Percentiles rank a stretch among this genome's conserved stretches.
Conservation (phyloP, 208 protist genomes). For the Entamoeba invadens region DNA sequence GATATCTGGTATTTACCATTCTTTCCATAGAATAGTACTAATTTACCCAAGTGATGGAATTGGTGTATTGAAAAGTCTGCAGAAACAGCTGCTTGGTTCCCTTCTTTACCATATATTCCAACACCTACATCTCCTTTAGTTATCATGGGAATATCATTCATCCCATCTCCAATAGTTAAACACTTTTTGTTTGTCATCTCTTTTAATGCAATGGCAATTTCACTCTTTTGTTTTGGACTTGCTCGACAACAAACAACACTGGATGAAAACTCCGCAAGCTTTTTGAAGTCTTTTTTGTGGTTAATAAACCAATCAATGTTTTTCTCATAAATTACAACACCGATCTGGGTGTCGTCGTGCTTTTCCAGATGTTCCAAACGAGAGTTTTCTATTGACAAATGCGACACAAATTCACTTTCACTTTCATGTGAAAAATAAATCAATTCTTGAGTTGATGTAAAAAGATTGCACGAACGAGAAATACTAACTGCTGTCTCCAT, state of each 20-base stretch:
- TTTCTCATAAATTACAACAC: background rate
- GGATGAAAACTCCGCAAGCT: background rate
- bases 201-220: background rate
- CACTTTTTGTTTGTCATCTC: background rate
- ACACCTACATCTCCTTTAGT: slow-evolving; percentile 16
- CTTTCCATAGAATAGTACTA: slow-evolving; percentile 25
- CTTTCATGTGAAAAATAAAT: background rate
- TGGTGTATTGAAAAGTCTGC: slow-evolving; percentile 22
- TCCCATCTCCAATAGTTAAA: slow-evolving; percentile 30
- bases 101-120: slow-evolving; percentile 25
- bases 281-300: background rate
- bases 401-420: background rate
- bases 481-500: slow-evolving; percentile 68
- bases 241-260: slow-evolving; percentile 8
- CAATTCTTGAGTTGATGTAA: slow-evolving; percentile 29
- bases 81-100: slow-evolving; percentile 15
- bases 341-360: background rate
- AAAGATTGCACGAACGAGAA: slow-evolving; percentile 62
- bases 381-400: background rate
- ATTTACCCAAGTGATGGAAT: slow-evolving; percentile 15
- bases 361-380: background rate
- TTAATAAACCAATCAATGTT: background rate
- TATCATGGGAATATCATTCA: slow-evolving; percentile 28
- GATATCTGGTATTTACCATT: background rate
- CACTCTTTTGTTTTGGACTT: slow-evolving; percentile 11